These are phyloP conservation scores for Bathelium albidoporum DNA, from an alignment of 495 filamentous ascomycete genomes.

Conservation along the genomic window DNA sequence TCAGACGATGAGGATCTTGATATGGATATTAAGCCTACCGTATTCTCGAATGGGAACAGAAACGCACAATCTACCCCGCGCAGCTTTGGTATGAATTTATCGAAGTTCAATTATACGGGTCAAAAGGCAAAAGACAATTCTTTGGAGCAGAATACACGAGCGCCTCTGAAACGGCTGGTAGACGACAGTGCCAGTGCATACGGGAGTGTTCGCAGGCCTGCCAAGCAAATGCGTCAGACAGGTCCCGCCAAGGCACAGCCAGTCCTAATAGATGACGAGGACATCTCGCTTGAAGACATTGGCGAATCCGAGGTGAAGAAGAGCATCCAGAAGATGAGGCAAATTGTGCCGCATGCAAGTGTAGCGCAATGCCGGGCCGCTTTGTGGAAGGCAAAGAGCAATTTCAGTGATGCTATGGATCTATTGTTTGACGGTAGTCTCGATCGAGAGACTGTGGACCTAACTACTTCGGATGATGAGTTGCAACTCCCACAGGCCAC, in stretches of 20 bases:
- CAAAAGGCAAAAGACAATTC: not conserved
- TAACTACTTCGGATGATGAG: conserved; percentile 33
- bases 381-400: conserved; percentile 41
- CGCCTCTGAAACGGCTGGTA: conserved; percentile 34
- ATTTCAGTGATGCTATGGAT: conserved; percentile 50
- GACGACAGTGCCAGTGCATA: conserved; percentile 39
- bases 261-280: conserved; percentile 22
- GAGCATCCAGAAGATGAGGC: conserved; percentile 47
- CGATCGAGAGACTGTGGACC: conserved; percentile 21
- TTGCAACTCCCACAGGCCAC: conserved; percentile 18
- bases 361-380: conserved; percentile 44
- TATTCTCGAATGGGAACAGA: conserved; percentile 14
- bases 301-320: conserved; percentile 39
- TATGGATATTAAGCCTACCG: conserved; percentile 28
- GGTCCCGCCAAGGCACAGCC: conserved; percentile 49
- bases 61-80: not conserved
- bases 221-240: conserved; percentile 38
- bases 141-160: not conserved
- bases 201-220: conserved; percentile 27
- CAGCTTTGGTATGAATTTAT: conserved; percentile 11
- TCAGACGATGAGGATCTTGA: conserved; percentile 20
- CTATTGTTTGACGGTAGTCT: conserved; percentile 17
- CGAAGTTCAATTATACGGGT: conserved; percentile 10
- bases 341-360: conserved; percentile 41
- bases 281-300: conserved; percentile 43